Evolutionary conservation across 2,329 filamentous ascomycete species (phyloP), one percentile per base, ranked within the genome.

Genomic region (Colletotrichum incanum): DNA sequence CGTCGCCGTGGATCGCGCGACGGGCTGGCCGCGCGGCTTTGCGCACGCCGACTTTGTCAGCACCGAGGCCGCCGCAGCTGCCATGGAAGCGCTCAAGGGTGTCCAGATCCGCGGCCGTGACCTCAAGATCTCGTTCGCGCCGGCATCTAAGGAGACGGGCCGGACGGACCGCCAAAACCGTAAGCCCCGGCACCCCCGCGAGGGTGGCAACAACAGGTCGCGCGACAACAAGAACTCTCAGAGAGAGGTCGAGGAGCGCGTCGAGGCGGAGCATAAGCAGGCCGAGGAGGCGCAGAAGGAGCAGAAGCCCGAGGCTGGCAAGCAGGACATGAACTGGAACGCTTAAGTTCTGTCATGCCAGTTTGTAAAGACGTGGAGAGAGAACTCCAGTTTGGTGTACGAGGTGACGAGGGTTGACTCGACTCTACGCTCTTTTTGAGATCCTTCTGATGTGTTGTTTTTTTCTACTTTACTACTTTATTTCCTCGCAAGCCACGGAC

Each of bases 1-100:
- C 73, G 92, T 97, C 67, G 93, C 94, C 63, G 93, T 96, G 76
- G 94, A 97, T 82, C 90, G 93, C 77, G 88, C 91, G 75, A 95
- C 93, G 8, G 94, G 94, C 56, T 92, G 93, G 83, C 93, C 93
- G 47, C 88, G 93, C 80, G 95, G 95, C 73, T 97, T 96, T 80
- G 93, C 92, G 26, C 94, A 97, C 80, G 93, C 92, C 60, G 94
- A 97, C 79, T 97, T 97, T 81, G 78, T 88, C 54, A 90, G 93
- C 76, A 79, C 91, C 49, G 87, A 91, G 74, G 90, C 90, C 73
- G 93, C 94, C n/a, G 77, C 83, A 66, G 84, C 84, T 73, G 94
- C 89, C 0, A 84, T 84, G 76, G 87, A 90, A 66, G 75, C 85
- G 18, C 84, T 97, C 49, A 2, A 81, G 64, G 82, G 83, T 28